A percentile compares a stretch with the other conserved stretches of the same genome.
These are phyloP conservation scores for Ustilago vetiveriae DNA, from an alignment of 1,284 basidiomycete species.

Conservation along the genomic window DNA sequence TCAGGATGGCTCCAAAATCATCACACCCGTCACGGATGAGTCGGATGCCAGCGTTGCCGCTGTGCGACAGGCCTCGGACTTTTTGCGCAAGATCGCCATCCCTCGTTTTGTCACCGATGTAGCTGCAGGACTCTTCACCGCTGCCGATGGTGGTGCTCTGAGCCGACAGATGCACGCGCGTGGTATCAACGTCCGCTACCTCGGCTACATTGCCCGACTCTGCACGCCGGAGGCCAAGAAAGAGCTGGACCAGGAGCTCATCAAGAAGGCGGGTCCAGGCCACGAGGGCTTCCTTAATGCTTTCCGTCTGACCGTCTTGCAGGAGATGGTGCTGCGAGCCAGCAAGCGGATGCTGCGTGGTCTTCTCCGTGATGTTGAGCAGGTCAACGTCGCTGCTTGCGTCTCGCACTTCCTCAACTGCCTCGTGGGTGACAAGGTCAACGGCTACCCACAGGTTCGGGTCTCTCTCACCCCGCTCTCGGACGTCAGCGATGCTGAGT, in stretches of 20 bases:
- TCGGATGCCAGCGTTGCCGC: constrained; percentile 70
- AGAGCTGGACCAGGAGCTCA: constrained; percentile 56
- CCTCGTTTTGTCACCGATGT: constrained; percentile 70
- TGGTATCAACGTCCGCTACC: constrained; percentile 74
- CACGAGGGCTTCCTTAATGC: constrained; percentile 59
- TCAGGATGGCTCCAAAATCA: constrained; percentile 43
- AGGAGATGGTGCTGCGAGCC: constrained; percentile 73
- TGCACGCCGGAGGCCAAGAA: constrained; percentile 68
- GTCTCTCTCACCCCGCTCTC: constrained; percentile 40
- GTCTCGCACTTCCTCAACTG: constrained; percentile 73
- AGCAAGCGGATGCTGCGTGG: constrained; percentile 71
- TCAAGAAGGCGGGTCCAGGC: constrained; percentile 60
- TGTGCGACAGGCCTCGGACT: constrained; percentile 71
- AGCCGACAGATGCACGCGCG: constrained; percentile 71
- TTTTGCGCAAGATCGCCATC: constrained; percentile 70
- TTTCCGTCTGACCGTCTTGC: constrained; percentile 68
- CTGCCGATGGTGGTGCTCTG: constrained; percentile 71
- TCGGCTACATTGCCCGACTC: constrained; percentile 69
- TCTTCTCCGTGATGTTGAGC: constrained; percentile 56
- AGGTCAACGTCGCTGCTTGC: constrained; percentile 46
- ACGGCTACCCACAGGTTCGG: constrained; percentile 68
- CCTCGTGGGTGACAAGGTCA: constrained; percentile 70
- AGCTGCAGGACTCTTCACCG: constrained; percentile 69
- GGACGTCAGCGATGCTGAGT: constrained; percentile 54
- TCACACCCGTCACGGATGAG: constrained; percentile 68